A percentile compares a stretch with the other conserved stretches of the same genome.
Conservation (phyloP, 495 filamentous ascomycete species). For the Podospora pseudopauciseta region DNA sequence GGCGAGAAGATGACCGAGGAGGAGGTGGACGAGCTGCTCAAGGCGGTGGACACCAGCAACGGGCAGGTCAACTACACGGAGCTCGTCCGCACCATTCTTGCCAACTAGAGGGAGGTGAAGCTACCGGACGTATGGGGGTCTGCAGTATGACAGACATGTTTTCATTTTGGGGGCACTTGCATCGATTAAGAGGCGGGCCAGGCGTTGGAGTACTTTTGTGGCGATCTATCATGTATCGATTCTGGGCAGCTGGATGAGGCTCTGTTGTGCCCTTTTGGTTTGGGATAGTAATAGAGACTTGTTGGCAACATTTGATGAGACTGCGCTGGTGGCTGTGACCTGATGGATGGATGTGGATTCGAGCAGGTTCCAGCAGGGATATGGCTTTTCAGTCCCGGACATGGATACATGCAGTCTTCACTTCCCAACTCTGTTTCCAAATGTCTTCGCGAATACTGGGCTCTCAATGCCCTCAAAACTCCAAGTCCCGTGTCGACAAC, state of each 20-base stretch:
- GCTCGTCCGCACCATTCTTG: conserved; percentile 89
- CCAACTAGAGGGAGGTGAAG: conserved; percentile 58
- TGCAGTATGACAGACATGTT: neutral
- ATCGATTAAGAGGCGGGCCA: conserved; percentile 23
- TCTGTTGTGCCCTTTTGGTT: conserved; percentile 14
- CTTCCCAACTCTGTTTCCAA: too few relatives aligned
- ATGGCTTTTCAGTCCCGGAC: too few relatives aligned
- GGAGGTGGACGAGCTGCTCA: conserved; percentile 95
- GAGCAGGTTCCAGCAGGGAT: too few relatives aligned
- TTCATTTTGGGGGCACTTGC: conserved; percentile 22
- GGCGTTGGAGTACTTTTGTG: conserved; percentile 34
- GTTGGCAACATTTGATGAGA: conserved; percentile 2
- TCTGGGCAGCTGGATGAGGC: conserved; percentile 27
- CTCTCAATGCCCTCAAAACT: too few relatives aligned
- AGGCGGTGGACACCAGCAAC: conserved; percentile 89
- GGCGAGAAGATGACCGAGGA: conserved; percentile 99
- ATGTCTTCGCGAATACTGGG: too few relatives aligned
- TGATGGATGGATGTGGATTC: neutral
- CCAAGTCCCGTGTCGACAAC: too few relatives aligned
- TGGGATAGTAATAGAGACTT: conserved; percentile 18
- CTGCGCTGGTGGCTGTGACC: neutral
- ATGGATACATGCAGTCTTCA: too few relatives aligned
- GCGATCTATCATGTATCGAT: conserved; percentile 29
- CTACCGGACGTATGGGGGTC: conserved; percentile 7
- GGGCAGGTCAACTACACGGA: conserved; percentile 97